Base-by-base conservation (phyloP, 805 yeast species). In the Schizosaccharomyces pombe region DNA sequence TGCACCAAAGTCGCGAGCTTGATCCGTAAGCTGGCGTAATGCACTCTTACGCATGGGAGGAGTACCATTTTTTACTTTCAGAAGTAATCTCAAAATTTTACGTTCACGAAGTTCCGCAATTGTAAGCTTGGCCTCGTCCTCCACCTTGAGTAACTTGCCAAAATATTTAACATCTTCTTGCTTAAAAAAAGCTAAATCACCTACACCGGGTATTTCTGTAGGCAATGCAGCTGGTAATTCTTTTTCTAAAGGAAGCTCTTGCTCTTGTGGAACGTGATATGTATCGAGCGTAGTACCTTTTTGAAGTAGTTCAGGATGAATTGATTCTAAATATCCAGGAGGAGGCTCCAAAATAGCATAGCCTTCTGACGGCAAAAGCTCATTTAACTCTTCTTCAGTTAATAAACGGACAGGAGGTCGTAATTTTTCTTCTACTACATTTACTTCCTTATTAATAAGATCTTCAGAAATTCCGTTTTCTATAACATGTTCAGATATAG, bases 51-150 rank as follows among this genome's bases (percentile, higher is more conserved):
- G 72, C 5, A 72, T 70, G 0, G 70, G 65, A 5, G 83, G 82
- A 19, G 78, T 67, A 2, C 95, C 95, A 64, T 87, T 86, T 62
- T 85, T 86, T 47, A 86, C 72, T 58, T 75, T 76, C 26, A 86
- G 65, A 19, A 89, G 66, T 28, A 85, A 66, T 49, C 73, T 73
- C 75, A 82, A 70, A 24, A 83, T 76, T 53, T 73, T 72, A 6
- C 77, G 65, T 59, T 81, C 86, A 52, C 73, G 73, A 47, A 69
- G 65, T 57, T 82, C 89, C 2, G 74, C 78, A 0, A 67, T 56
- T 0, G 78, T 64, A 26, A 77, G 57, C 1, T 65, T 65, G 0
- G 65, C 62, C 28, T 67, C 65, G 1, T 59, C 57, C 1, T 61
- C 57, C 31, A 61, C 59, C 29, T 64, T 66, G 2, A 79, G 62